Evolutionary conservation across 2,329 filamentous ascomycete genomes (phyloP).

Genomic region (Colletotrichum gloeosporioides): DNA sequence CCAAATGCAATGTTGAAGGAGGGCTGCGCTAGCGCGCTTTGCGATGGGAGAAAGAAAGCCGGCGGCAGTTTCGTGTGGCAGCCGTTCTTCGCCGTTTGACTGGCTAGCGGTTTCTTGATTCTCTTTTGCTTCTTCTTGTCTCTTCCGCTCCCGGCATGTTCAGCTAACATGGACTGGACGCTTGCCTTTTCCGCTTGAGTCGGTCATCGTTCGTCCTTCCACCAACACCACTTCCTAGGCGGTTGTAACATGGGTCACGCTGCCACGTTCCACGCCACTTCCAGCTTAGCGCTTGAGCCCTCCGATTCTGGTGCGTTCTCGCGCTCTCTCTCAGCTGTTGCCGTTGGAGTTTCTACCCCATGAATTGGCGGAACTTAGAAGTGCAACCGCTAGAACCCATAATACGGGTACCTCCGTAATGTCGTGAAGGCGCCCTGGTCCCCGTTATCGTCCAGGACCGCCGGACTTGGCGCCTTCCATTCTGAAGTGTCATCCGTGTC

Average conservation of each 20-base stretch:
- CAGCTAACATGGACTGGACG: neutral
- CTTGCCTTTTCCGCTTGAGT: neutral
- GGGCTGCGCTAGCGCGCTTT: neutral
- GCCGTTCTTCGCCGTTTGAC: neutral
- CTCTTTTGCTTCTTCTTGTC: neutral
- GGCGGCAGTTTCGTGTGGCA: slow-evolving; percentile 16
- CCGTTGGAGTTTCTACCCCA: neutral
- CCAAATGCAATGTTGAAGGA: neutral
- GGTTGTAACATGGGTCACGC: neutral
- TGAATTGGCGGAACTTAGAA: neutral
- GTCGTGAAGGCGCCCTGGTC: neutral
- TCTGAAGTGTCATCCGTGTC: neutral
- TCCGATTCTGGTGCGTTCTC: neutral
- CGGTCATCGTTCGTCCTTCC: neutral
- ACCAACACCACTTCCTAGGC: neutral
- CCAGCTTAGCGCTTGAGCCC: neutral
- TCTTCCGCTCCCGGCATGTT: neutral
- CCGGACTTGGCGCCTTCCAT: neutral
- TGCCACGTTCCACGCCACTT: neutral
- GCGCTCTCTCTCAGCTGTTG: neutral
- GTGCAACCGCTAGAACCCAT: neutral
- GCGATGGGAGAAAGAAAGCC: neutral
- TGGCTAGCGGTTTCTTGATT: slow-evolving; percentile 6
- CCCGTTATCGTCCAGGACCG: neutral
- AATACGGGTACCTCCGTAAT: neutral